Base-by-base conservation (phyloP, 2,329 filamentous ascomycete genomes). In the Stachybotrys echinatus region DNA sequence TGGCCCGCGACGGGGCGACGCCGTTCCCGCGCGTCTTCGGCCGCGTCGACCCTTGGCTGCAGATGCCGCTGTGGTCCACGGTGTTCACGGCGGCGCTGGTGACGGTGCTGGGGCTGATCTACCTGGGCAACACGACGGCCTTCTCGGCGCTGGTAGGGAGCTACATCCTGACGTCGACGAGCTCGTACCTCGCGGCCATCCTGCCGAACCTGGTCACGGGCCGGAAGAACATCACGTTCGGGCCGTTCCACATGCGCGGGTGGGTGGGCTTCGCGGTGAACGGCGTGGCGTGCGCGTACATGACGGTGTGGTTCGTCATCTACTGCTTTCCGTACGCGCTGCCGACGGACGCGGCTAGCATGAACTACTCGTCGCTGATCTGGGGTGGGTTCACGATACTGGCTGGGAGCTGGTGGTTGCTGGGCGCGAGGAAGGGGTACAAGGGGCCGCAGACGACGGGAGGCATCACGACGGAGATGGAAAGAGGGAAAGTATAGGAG, bases 91-190 rank as follows among this genome's bases (percentile, higher is more conserved):
- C 63, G 2, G 54, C 61, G 0, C 55, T 73, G 1, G 62, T 70
- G 0, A 81, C 81, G 0, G 61, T 84, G 3, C 69, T 88, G 0
- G 84, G 83, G 0, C 74, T 73, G 40, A 83, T 88, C 42, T 87
- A 87, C 55, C 75, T 88, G 1, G 84, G 80, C n/a, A 82, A 74
- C 52, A 76, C 73, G 1, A 84, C 82, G 0, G 85, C 85, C 0
- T 89, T 88, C 66, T 77, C 80, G 40, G 84, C 84, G 0, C 80
- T 88, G 22, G 78, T 87, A 7, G 81, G 81, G 10, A 67, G 63
- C 23, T 73, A 70, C 50, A 69, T 71, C 23, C 60, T 70, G 0
- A 57, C 69, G 7, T 69, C 65, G 12, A 68, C 60, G 34, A 60
- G 56, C 37, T 65, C 60, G 5, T 88, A 85, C 61, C 69, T 85